These are phyloP conservation scores for Barnettozyma populi DNA, from an alignment of 805 yeast genomes.

Conservation along the genomic window DNA sequence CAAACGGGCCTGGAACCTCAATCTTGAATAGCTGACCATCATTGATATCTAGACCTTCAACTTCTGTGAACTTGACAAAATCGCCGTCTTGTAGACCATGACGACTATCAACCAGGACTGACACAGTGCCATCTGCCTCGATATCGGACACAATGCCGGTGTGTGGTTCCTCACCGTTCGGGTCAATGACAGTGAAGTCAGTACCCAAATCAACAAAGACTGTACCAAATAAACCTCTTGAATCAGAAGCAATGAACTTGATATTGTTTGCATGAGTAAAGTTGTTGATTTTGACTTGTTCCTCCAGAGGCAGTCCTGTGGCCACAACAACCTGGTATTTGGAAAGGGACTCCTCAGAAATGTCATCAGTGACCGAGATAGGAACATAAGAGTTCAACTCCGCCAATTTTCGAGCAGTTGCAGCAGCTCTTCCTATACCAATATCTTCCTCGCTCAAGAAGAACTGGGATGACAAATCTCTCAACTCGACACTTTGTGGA, in stretches of 20 bases:
- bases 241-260: slow-evolving; percentile 75
- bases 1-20: slow-evolving; percentile 90
- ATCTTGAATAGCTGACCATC: slow-evolving; percentile 70
- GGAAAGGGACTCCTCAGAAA: slow-evolving; percentile 48
- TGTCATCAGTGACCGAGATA: slow-evolving; percentile 52
- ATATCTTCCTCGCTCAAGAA: slow-evolving; percentile 67
- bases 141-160: slow-evolving; percentile 87
- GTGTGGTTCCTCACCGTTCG: slow-evolving; percentile 89
- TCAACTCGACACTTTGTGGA: slow-evolving; percentile 58
- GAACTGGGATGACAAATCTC: slow-evolving; percentile 86
- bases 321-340: slow-evolving; percentile 78
- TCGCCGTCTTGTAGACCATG: slow-evolving; percentile 94
- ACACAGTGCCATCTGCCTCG: slow-evolving; percentile 84
- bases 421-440: slow-evolving; percentile 72
- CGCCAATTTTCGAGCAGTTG: slow-evolving; percentile 59
- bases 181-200: slow-evolving; percentile 72
- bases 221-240: slow-evolving; percentile 83
- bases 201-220: slow-evolving; percentile 89
- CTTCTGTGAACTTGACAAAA: slow-evolving; percentile 79
- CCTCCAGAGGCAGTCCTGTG: slow-evolving; percentile 68
- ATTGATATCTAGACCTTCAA: slow-evolving; percentile 75
- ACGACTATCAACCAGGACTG: slow-evolving; percentile 85
- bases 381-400: slow-evolving; percentile 93
- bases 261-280: slow-evolving; percentile 69
- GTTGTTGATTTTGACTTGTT: slow-evolving; percentile 68